Evolutionary conservation across 2,329 filamentous ascomycete species (phyloP).

Genomic region (Aaosphaeria arxii): DNA sequence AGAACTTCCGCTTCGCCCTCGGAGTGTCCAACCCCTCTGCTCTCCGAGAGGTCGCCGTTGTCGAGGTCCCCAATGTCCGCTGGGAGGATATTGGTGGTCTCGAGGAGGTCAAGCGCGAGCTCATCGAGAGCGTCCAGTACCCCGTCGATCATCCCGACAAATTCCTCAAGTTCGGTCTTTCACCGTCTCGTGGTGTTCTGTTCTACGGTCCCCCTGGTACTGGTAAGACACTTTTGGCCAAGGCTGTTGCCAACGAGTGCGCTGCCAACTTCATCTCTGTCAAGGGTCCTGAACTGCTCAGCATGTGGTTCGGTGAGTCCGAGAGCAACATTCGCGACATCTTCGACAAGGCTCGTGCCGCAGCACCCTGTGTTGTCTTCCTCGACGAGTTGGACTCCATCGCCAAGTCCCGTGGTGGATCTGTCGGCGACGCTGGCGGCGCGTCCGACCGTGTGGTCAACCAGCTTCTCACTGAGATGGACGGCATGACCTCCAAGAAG

Average conservation of each 20-base stretch:
- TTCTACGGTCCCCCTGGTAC: constrained; percentile 99
- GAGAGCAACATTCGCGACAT: constrained; percentile 99
- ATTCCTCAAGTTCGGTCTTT: constrained; percentile 99
- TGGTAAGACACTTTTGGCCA: constrained; percentile 99
- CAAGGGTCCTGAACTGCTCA: constrained; percentile 96
- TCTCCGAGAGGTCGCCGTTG: constrained; percentile 96
- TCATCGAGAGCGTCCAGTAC: constrained; percentile 98
- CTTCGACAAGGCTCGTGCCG: constrained; percentile 98
- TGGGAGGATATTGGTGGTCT: constrained; percentile 99
- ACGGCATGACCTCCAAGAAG: constrained; percentile 99
- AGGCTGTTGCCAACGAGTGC: constrained; percentile 98
- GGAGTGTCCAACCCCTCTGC: constrained; percentile 98
- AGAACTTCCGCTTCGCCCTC: constrained; percentile 99
- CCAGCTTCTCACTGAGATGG: constrained; percentile 99
- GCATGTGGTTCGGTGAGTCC: constrained; percentile 99
- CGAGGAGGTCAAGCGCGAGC: constrained; percentile 97
- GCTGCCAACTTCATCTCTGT: constrained; percentile 99
- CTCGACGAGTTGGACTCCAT: constrained; percentile 98
- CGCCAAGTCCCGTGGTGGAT: constrained; percentile 98
- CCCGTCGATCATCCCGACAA: constrained; percentile 99
- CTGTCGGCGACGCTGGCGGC: constrained; percentile 91
- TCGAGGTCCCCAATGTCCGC: constrained; percentile 98
- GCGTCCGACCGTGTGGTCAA: constrained; percentile 99
- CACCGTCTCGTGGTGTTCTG: constrained; percentile 93
- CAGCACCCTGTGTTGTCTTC: constrained; percentile 97